A percentile compares a stretch with the other conserved stretches of the same genome.
Evolutionary conservation across 1,284 basidiomycete genomes (phyloP).

Genomic region (Apiotrichum sp.): DNA sequence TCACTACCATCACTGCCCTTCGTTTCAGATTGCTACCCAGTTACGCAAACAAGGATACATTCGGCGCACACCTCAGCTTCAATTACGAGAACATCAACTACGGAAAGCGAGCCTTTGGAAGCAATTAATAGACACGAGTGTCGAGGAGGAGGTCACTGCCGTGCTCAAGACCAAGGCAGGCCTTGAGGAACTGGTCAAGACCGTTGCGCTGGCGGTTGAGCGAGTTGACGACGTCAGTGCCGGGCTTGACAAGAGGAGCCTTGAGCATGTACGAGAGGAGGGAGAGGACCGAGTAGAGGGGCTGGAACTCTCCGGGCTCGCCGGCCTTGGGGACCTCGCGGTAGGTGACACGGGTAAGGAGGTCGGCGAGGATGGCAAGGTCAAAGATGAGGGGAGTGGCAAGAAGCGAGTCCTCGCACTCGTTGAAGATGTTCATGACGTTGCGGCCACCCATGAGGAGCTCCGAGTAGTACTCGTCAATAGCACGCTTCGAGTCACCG

Average conservation of each 20-base stretch:
- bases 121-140: slow-evolving; percentile 69
- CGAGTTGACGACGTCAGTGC: slow-evolving; percentile 88
- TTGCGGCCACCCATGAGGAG: slow-evolving; percentile 55
- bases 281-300: slow-evolving; percentile 80
- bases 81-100: background rate
- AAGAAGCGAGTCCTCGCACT: slow-evolving; percentile 94
- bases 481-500: slow-evolving; percentile 88
- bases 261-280: slow-evolving; percentile 94
- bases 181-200: slow-evolving; percentile 65
- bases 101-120: background rate
- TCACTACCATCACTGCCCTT: too few relatives aligned
- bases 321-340: slow-evolving; percentile 52
- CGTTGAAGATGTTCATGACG: slow-evolving; percentile 75
- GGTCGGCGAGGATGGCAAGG: slow-evolving; percentile 85
- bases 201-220: slow-evolving; percentile 91
- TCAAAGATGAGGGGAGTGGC: slow-evolving; percentile 95
- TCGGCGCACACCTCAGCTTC: background rate
- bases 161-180: slow-evolving; percentile 80
- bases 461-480: slow-evolving; percentile 98
- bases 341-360: slow-evolving; percentile 89
- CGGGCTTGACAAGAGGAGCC: slow-evolving; percentile 95
- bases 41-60: too few relatives aligned
- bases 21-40: too few relatives aligned
- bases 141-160: slow-evolving; percentile 74
- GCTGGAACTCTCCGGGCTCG: slow-evolving; percentile 58